Evolutionary conservation across 202 grass and related monocot genomes (phyloP), one percentile per base, ranked within the genome.

Genomic region (Schoenoplectus tabernaemontani): DNA sequence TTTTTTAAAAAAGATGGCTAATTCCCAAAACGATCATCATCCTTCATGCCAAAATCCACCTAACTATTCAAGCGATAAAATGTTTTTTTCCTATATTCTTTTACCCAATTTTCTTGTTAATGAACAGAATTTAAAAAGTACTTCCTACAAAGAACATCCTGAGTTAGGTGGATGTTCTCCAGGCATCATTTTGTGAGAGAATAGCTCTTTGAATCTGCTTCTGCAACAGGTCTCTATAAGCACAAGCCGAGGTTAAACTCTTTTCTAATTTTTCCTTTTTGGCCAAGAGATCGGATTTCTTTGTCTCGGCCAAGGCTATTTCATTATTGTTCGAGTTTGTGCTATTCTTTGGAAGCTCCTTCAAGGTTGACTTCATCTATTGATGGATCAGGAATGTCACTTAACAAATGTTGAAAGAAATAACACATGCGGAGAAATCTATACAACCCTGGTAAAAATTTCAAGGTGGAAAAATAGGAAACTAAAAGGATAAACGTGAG

Each of bases 181-280:
- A 59, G 82, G 76, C 80, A 75, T 83, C 77, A 75, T 86, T 36
- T 61, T 90, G 84, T 68, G 82, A 82, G 19, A 69, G 56, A 36
- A 95, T 84, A 43, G 75, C 81, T 74, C 84, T 89, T 77, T 98
- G 84, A 69, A 98, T 85, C 63, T 91, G 89, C 81, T 87, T 86
- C 86, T 85, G 86, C 37, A 94, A 90, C 74, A 94, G 57, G 19
- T 38, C 77, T 78, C 87, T 92, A 48, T 89, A 87, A 61, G 84
- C 81, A 34, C 28, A 83, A 32, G 87, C 88, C 26, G 78, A 69
- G 81, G 76, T 64, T 70, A 89, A 81, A 83, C 32, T 86, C 81
- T 92, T 87, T 4, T 85, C 84, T 71, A 95, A 58, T 71, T 89
- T 94, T 5, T 81, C 87, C 51, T 87, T 92, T 67, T 95, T 88